Evolutionary conservation across 495 filamentous ascomycete genomes (phyloP), one percentile per base, ranked within the genome.

Genomic region (Podospora anserina): DNA sequence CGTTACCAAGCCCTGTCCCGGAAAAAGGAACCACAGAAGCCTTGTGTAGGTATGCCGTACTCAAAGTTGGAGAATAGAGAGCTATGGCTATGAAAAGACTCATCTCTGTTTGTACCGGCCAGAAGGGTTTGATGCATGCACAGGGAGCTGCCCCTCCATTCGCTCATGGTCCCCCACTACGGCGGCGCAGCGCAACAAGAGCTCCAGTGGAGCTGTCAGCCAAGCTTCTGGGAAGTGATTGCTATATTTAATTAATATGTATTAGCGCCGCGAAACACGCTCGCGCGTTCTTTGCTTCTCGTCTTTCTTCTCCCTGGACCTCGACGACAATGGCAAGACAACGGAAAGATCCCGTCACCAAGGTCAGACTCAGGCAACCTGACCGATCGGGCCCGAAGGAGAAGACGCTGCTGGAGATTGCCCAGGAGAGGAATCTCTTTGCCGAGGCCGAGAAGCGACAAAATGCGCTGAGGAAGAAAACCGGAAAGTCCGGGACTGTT

Each of bases 401-500:
- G 62, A 80, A 86, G 68, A 92, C 90, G 0, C 80, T 92, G 32
- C 80, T 91, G 18, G 81, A 91, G 59, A 64, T 92, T 19, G 89
- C 89, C 59, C 82, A 88, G 19, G 82, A 90, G 56, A 83, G 84
- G 20, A 78, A 84, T 11, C 77, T 86, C 13, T 84, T 88, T 69
- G 76, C 79, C 30, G 72, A 78, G 73, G 83, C 75, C 28, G 69
- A 75, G 53, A 73, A 77, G 66, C 70, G 70, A 55, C 64, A 74
- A 63, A 64, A 68, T 16, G 74, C 67, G 49, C 63, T 68, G 30
- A 67, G 27, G 69, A 73, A 78, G 56, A 80, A 68, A 4, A 16
- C 9, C n/a, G 15, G 19, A 39, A 19, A 9, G 0, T 6, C 32
- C 32, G 34, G 7, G 32, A 49, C 18, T 18, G 28, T 9, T 4